Percentiles rank a stretch among this genome's conserved stretches.
Conservation (phyloP, 1,284 basidiomycete species). For the Puccinia novopanici region DNA sequence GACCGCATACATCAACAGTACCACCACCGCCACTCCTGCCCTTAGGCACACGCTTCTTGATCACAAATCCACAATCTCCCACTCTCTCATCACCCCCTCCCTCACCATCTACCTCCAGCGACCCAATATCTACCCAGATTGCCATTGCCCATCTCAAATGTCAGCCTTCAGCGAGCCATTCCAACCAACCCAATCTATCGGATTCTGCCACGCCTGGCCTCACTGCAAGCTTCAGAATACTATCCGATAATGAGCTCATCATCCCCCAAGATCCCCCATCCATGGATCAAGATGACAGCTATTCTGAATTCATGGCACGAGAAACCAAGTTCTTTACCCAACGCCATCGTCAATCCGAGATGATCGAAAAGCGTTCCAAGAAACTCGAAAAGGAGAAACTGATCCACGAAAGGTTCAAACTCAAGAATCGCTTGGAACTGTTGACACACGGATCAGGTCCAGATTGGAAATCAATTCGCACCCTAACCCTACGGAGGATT, state of each 20-base stretch:
- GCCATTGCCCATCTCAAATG: constrained; percentile 48
- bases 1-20: constrained; percentile 7
- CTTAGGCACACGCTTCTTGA: constrained; percentile 36
- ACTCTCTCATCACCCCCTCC: neutral
- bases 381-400: constrained; percentile 56
- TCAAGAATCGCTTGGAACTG: constrained; percentile 39
- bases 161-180: constrained; percentile 6
- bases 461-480: constrained; percentile 45
- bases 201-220: neutral
- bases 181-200: neutral
- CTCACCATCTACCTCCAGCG: neutral
- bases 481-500: constrained; percentile 35
- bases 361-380: constrained; percentile 56
- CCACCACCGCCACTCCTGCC: constrained; percentile 46
- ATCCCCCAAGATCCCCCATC: neutral
- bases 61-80: constrained; percentile 13
- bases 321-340: constrained; percentile 52
- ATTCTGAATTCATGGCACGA: constrained; percentile 8
- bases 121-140: constrained; percentile 14
- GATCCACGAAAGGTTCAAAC: constrained; percentile 54
- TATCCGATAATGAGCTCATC: constrained; percentile 29
- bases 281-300: neutral
- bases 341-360: constrained; percentile 55
- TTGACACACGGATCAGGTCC: constrained; percentile 29
- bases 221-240: constrained; percentile 29